These are phyloP conservation scores for Boletus smithii DNA, from an alignment of 1,284 basidiomycete genomes.

Conservation along the genomic window DNA sequence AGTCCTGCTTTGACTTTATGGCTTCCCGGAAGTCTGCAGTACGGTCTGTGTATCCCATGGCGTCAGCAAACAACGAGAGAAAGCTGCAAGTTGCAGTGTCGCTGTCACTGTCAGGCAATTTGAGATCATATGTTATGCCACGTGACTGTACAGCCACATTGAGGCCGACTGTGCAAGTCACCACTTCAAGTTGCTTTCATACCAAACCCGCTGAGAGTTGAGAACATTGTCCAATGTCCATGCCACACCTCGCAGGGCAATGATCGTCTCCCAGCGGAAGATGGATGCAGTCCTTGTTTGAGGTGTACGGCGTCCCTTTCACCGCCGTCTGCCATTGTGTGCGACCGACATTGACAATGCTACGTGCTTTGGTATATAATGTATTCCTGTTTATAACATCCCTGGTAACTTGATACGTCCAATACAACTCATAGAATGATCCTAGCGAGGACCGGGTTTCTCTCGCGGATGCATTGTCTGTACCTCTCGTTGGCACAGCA, in stretches of 20 bases:
- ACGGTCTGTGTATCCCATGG: slow-evolving; percentile 52
- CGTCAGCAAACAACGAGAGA: not conserved
- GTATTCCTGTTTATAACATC: too few relatives aligned
- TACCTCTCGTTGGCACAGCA: slow-evolving; percentile 58
- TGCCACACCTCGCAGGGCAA: slow-evolving; percentile 1
- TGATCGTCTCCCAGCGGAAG: slow-evolving; percentile 30
- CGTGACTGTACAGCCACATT: slow-evolving; percentile 20
- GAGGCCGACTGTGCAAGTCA: too few relatives aligned
- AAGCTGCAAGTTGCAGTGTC: not conserved
- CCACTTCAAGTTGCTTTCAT: too few relatives aligned
- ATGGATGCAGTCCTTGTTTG: slow-evolving; percentile 63
- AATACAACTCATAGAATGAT: slow-evolving; percentile 20
- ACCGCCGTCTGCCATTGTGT: slow-evolving; percentile 70
- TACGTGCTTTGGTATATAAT: too few relatives aligned
- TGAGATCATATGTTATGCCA: slow-evolving; percentile 12
- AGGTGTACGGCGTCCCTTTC: slow-evolving; percentile 52
- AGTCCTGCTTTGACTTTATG: slow-evolving; percentile 46
- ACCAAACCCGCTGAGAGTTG: slow-evolving; percentile 12
- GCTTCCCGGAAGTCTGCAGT: slow-evolving; percentile 59
- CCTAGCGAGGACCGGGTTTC: slow-evolving; percentile 15
- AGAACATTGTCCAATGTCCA: slow-evolving; percentile 12
- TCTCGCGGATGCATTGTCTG: slow-evolving; percentile 37
- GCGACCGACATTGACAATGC: slow-evolving; percentile 66
- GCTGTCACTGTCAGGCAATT: too few relatives aligned
- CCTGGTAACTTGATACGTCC: too few relatives aligned